Evolutionary conservation across 108 stramenopile species (phyloP).

Genomic region (Conticribra guillardii): DNA sequence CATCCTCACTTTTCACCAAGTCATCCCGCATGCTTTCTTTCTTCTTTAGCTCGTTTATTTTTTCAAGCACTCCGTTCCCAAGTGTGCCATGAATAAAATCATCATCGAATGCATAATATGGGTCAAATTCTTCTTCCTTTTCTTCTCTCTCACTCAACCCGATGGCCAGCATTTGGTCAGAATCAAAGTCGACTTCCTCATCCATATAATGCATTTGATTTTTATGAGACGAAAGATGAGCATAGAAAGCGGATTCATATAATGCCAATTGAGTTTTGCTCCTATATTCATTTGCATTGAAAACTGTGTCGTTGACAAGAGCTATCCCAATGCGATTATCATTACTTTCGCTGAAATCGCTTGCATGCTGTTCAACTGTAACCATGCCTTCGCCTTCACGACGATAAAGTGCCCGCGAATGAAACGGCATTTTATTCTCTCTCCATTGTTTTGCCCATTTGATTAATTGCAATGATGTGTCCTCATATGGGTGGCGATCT

Average conservation of each 20-base stretch:
- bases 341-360: neutral
- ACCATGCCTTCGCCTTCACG: slow-evolving; percentile 27
- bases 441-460: slow-evolving; percentile 30
- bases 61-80: slow-evolving; percentile 25
- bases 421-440: slow-evolving; percentile 41
- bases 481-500: neutral
- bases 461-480: neutral
- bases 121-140: slow-evolving; percentile 50
- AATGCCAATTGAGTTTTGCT: slow-evolving; percentile 12
- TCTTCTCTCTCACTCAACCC: slow-evolving; percentile 23
- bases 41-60: neutral
- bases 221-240: slow-evolving; percentile 6
- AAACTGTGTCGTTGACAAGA: slow-evolving; percentile 45
- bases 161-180: slow-evolving; percentile 4
- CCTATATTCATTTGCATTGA: slow-evolving; percentile 14
- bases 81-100: slow-evolving; percentile 40
- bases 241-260: neutral
- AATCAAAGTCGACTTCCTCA: neutral
- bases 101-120: slow-evolving; percentile 65
- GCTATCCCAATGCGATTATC: slow-evolving; percentile 42
- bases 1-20: slow-evolving; percentile 1
- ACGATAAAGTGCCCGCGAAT: slow-evolving; percentile 31
- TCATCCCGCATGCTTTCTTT: neutral
- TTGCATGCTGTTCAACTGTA: slow-evolving; percentile 1
- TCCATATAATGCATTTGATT: neutral